Evolutionary conservation across 352 stramenopile species (phyloP), one percentile per base, ranked within the genome.

Genomic region (Albugo laibachii): DNA sequence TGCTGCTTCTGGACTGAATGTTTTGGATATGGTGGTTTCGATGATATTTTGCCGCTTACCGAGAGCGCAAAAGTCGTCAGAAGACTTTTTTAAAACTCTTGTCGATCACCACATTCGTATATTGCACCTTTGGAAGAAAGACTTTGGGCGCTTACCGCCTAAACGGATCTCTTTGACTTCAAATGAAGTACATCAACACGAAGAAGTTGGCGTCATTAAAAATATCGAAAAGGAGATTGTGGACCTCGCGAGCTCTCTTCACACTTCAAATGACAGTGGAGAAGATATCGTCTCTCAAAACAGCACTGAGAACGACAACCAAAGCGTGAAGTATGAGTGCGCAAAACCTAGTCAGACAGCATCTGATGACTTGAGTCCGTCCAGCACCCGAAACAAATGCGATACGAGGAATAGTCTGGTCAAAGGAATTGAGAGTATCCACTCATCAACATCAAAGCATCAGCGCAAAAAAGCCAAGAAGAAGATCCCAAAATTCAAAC

Each of bases 11-110:
- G 53, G 54, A n/a, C 79, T 80, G 69, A 88, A 84, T 50, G 73
- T 91, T 38, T 53, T 91, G 37, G 78, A 91, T 48, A 91, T 88
- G 75, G 65, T 91, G 31, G 61, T 91, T 8, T 76, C 73, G 13
- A 91, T 91, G 78, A 54, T 87, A 3, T 91, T 91, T 49, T 63
- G 67, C 4, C 78, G 78, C n/a, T 53, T 91, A 45, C 78, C 78
- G 34, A 66, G 62, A n/a, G 69, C 81, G 49, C 77, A 74, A 19
- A 58, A 58, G 13, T 49, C 66, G 19, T 64, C 59, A n/a, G 68
- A 91, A 38, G 58, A 68, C 36, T 75, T 85, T 40, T 83, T 79
- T 36, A 55, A 80, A 52, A 74, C 78, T 63, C 60, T 91, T 4
- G 57, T 85, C 18, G 70, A 87, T 35, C 62, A 81, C 46, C 78